These are phyloP conservation scores for Globisporangium emineosum DNA, from an alignment of 352 stramenopile species.

Conservation along the genomic window DNA sequence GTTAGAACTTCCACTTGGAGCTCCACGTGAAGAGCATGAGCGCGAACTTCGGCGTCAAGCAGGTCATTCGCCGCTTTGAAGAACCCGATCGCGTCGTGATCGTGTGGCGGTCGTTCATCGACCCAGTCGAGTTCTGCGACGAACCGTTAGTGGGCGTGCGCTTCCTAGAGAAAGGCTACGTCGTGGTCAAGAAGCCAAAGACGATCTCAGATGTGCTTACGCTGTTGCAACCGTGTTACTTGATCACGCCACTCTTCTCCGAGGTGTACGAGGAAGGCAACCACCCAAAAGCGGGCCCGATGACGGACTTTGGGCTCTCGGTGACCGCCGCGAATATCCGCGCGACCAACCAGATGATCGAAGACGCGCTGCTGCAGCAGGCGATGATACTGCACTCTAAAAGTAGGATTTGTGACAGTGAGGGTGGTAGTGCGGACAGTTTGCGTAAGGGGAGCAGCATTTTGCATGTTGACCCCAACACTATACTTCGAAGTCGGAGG, in stretches of 20 bases:
- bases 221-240: slow-evolving; percentile 20
- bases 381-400: not conserved
- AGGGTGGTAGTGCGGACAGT: not conserved
- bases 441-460: not conserved
- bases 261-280: slow-evolving; percentile 14
- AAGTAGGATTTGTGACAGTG: not conserved
- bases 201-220: not conserved
- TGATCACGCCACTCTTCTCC: slow-evolving; percentile 21
- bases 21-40: slow-evolving; percentile 28
- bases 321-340: slow-evolving; percentile 19
- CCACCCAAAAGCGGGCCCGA: slow-evolving; percentile 11
- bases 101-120: slow-evolving; percentile 35
- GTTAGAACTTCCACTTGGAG: slow-evolving; percentile 29
- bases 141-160: slow-evolving; percentile 30
- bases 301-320: slow-evolving; percentile 25
- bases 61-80: slow-evolving; percentile 30
- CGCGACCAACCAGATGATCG: slow-evolving; percentile 22
- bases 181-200: slow-evolving; percentile 27
- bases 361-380: slow-evolving; percentile 23
- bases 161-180: slow-evolving; percentile 44
- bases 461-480: not conserved
- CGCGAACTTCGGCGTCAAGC: slow-evolving; percentile 37
- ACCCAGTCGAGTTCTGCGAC: slow-evolving; percentile 41
- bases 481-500: too few relatives aligned
- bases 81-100: slow-evolving; percentile 43